These are phyloP conservation scores for Ascochyta viciae-villosae DNA, from an alignment of 2,329 filamentous ascomycete species.

Conservation along the genomic window DNA sequence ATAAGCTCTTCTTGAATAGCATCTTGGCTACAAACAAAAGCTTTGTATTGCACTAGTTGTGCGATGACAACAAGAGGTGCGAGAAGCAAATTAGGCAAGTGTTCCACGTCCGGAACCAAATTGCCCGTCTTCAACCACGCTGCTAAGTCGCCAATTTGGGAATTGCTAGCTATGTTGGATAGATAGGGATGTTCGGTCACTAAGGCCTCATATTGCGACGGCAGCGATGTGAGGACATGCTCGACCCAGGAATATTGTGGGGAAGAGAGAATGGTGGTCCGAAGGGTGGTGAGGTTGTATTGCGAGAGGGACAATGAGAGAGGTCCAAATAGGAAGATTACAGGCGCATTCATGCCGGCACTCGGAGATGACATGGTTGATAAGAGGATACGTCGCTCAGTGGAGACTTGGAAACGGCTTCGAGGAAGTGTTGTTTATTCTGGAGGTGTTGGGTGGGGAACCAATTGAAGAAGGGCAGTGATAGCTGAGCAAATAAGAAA, in stretches of 20 bases:
- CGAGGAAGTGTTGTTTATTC: too few species aligned
- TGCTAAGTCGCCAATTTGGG: too few species aligned
- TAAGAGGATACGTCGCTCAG: not conserved
- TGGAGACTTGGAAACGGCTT: too few species aligned
- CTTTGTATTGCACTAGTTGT: not conserved
- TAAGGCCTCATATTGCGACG: not conserved
- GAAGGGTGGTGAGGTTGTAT: not conserved
- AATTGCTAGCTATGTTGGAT: too few species aligned
- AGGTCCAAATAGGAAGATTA: not conserved
- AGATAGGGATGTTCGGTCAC: too few species aligned
- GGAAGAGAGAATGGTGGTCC: slow-evolving; percentile 3
- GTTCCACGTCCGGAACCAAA: not conserved
- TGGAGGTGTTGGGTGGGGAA: too few species aligned
- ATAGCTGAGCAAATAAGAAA: too few species aligned
- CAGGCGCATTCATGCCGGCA: too few species aligned
- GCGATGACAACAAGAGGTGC: not conserved
- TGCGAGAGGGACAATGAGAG: not conserved
- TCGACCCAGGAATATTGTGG: slow-evolving; percentile 2
- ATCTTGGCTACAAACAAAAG: not conserved
- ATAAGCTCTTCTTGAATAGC: not conserved
- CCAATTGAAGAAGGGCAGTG: too few species aligned
- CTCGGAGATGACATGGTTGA: not conserved
- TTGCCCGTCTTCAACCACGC: too few species aligned
- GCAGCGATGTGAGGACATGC: not conserved
- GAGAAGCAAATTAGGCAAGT: not conserved